phyloP scores from a whole-genome alignment of 192 early-diverging fungal species.

The Podila verticillata region DNA sequence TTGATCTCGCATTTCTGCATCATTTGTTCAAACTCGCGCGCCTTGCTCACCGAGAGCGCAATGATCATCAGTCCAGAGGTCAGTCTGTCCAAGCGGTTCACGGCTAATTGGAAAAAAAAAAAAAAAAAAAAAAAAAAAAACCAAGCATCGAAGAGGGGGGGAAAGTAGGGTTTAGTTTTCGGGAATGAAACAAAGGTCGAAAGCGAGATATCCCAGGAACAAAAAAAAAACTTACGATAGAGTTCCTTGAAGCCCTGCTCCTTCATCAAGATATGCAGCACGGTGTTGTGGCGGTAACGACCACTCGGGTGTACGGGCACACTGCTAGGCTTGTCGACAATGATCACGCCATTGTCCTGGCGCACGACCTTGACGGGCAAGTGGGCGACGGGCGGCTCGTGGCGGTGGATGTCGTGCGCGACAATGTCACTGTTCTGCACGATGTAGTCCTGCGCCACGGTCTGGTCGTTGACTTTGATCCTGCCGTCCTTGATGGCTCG shows the following conservation, averaged over 20 bases:
- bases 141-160: too few species aligned
- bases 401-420: conserved; percentile 87
- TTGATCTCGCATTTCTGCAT: conserved; percentile 73
- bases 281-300: conserved; percentile 89
- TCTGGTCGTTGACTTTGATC: conserved; percentile 82
- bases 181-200: too few species aligned
- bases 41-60: conserved; percentile 64
- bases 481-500: conserved; percentile 82
- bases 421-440: conserved; percentile 85
- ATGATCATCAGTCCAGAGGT: conserved; percentile 94
- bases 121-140: too few species aligned
- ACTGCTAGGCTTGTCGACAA: conserved; percentile 91
- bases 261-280: conserved; percentile 73
- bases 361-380: conserved; percentile 71
- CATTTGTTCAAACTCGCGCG: conserved; percentile 70
- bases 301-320: conserved; percentile 87
- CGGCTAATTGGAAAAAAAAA: conserved; percentile 52
- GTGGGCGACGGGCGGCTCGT: conserved; percentile 91
- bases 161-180: too few species aligned
- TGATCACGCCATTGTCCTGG: conserved; percentile 72
- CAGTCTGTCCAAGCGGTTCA: conserved; percentile 92
- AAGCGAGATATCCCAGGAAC: too few species aligned
- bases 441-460: conserved; percentile 64
- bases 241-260: conserved; percentile 67
- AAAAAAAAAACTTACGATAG: conserved; percentile 55